phyloP scores from a whole-genome alignment of 352 stramenopile species.

The Globisporangium perplexum region DNA sequence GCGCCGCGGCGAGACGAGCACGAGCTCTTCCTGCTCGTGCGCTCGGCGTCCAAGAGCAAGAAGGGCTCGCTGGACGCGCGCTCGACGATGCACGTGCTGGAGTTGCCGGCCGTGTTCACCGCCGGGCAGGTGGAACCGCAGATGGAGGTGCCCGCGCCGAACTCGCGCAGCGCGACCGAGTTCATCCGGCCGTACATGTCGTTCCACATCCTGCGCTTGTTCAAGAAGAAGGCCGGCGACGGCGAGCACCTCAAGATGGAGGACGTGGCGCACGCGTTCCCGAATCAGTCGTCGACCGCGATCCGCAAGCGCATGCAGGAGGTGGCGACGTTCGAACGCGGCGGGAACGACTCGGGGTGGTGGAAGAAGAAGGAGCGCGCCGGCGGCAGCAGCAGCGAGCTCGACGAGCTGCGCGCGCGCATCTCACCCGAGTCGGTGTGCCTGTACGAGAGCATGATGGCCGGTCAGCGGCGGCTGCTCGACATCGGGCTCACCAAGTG shows the following conservation, averaged over 20 bases:
- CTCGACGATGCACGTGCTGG: conserved; percentile 71
- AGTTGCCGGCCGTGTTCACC: conserved; percentile 68
- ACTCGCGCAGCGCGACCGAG: conserved; percentile 73
- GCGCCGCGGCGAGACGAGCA: conserved; percentile 20
- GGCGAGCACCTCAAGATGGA: conserved; percentile 79
- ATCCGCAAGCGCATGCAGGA: conserved; percentile 85
- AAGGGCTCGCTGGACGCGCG: conserved; percentile 36
- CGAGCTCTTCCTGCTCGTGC: conserved; percentile 69
- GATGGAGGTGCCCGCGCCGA: conserved; percentile 28
- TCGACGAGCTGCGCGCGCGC: conserved; percentile 30
- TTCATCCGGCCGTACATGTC: conserved; percentile 87
- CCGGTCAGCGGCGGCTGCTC: conserved; percentile 63
- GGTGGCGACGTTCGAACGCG: conserved; percentile 77
- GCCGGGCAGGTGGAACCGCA: conserved; percentile 78
- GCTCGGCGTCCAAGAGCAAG: conserved; percentile 67
- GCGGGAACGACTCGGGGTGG: conserved; percentile 75
- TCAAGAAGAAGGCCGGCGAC: conserved; percentile 71
- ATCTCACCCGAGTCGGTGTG: conserved; percentile 81
- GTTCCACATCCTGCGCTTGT: conserved; percentile 77
- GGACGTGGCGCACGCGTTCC: conserved; percentile 72
- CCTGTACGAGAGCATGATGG: conserved; percentile 87
- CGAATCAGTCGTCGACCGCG: conserved; percentile 71
- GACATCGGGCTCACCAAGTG: conserved; percentile 78
- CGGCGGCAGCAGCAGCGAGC: conserved; percentile 3
- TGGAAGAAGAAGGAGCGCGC: conserved; percentile 81